Percentiles rank a stretch among this genome's conserved stretches.
Evolutionary conservation across 495 filamentous ascomycete genomes (phyloP).

Genomic region (Rusavskia elegans): DNA sequence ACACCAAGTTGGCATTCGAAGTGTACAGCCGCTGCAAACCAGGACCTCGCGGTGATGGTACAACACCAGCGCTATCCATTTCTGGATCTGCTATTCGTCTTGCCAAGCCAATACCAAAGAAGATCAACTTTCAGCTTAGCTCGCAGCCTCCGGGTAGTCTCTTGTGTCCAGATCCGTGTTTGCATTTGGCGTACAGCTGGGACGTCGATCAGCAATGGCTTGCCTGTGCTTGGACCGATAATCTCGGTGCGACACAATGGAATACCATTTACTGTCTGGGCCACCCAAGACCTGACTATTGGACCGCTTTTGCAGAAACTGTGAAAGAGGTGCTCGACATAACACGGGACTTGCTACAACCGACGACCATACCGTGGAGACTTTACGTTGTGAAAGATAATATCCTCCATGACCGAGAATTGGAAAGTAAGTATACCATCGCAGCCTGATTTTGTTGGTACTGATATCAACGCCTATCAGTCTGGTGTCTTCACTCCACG

Average conservation of each 20-base stretch:
- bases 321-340: constrained; percentile 73
- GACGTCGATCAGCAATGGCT: constrained; percentile 78
- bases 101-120: constrained; percentile 51
- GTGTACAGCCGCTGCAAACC: constrained; percentile 71
- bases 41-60: constrained; percentile 25
- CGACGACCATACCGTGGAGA: constrained; percentile 60
- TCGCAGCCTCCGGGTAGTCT: constrained; percentile 51
- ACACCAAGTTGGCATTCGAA: constrained; percentile 57
- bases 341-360: constrained; percentile 59
- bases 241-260: constrained; percentile 56
- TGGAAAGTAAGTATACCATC: constrained; percentile 31
- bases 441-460: constrained; percentile 1
- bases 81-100: constrained; percentile 62
- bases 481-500: constrained; percentile 24
- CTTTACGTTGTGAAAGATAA: constrained; percentile 62
- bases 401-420: constrained; percentile 56
- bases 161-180: constrained; percentile 64
- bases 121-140: constrained; percentile 65
- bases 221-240: constrained; percentile 85
- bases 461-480: constrained; percentile 24
- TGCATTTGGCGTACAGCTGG: constrained; percentile 77
- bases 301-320: constrained; percentile 41
- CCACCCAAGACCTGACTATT: constrained; percentile 30
- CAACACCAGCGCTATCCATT: constrained; percentile 12
- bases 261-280: constrained; percentile 67